Base-by-base conservation (phyloP, 2,329 filamentous ascomycete genomes). In the Pseudogymnoascus verrucosus region DNA sequence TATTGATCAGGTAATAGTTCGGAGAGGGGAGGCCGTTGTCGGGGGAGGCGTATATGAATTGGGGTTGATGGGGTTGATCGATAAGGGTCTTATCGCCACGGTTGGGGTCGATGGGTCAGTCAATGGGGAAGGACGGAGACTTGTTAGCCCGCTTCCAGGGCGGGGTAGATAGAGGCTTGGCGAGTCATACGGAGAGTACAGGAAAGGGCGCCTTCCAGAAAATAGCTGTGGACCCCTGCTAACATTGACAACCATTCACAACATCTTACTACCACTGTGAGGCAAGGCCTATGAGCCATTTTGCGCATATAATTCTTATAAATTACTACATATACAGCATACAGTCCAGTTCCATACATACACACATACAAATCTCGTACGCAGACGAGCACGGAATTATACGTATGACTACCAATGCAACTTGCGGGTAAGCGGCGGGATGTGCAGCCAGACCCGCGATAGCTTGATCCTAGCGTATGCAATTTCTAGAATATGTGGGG, bases 1-100 rank as follows among this genome's bases (percentile, higher is more conserved):
- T 57, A 57, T 57, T 57, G 42, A 57, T 57, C 51, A 57, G 28
- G 51, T 57, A 57, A 57, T 57, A 57, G 51, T 57, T 34, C 28
- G 28, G 51, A 34, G 28, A 57, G 5, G 2, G n/a, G 34, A 34
- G n/a, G 51, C 51, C 51, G 28, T 57, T 57, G 6, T 57, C 26
- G 47, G 47, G 26, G 42, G 23, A 19, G 47, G 26, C 26, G 47
- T 19, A 12, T 3, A 21, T 19, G 51, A 7, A 57, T 57, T 57
- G 51, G 28, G 51, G 51, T 57, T 34, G 51, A 57, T 21, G 51
- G 51, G 51, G 16, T 57, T 34, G 51, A 57, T 21, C 16, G 51
- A 57, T 57, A 57, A 57, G 51, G 26, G 5, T 2, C 51, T 57
- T 57, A 57, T 57, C 51, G 51, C n/a, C 19, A 16, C 10, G 5